Evolutionary conservation across 441 rosid genomes (phyloP), one percentile per base, ranked within the genome.

Genomic region (Heliophila coronopifolia): DNA sequence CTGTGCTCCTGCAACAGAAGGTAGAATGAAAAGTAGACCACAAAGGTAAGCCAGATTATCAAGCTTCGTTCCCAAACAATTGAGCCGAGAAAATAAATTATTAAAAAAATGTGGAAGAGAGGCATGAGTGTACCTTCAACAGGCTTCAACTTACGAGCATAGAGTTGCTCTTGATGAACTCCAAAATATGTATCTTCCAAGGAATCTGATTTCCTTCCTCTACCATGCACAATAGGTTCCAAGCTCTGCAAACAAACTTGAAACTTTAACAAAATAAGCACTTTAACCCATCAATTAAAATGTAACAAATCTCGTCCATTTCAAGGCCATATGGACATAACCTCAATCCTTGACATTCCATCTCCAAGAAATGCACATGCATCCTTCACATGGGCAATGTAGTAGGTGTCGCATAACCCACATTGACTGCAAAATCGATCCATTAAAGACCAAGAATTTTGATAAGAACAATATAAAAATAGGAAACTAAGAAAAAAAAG

Each of bases 321-420:
- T 13, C 12, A 48, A 55, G 33, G 28, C 22, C 16, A 25, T 53
- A 20, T 14, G 22, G 49, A 10, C 73, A 36, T 77, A 49, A 84
- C 97, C 73, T 90, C 95, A 56, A 90, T 80, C 72, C 58, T 82
- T 37, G 97, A 84, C 97, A 90, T 90, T 52, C 95, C 97, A 69
- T 81, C 95, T 39, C 94, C 97, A 12, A 90, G 78, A 69, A 90
- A 90, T 38, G 97, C 97, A 63, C 97, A 90, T 16, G 95, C 91
- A 51, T 75, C 72, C 72, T 81, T 89, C 47, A 89, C 97, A 71
- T 90, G 97, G 30, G 97, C 91, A 44, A 90, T 66, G 72, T 90
- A 90, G 57, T 90, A 86, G 10, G 95, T 81, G 68, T 90, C 97
- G 31, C 97, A 90, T 61, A 90, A 58, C 50, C 97, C 97, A 36